Evolutionary conservation across 2,329 filamentous ascomycete species (phyloP), one percentile per base, ranked within the genome.

Genomic region (Fusarium hostae): DNA sequence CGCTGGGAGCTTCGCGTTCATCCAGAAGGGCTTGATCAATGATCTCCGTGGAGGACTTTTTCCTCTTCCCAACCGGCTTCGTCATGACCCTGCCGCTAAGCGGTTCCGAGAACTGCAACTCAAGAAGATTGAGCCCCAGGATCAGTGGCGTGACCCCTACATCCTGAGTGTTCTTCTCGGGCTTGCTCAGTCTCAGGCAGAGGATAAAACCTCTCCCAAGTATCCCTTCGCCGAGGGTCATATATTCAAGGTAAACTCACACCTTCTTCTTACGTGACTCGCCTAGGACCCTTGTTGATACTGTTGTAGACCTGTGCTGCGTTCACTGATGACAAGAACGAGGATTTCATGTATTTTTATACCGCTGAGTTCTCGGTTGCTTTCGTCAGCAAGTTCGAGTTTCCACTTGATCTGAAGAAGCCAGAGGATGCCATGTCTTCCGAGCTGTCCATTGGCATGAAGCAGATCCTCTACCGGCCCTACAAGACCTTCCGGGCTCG

Each of bases 351-450:
- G 73, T 63, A 56, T n/a, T 74, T 77, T 9, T 77, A 77, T 41
- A 37, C 50, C 4, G 73, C 73, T 20, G 30, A 24, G 18, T 65
- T 77, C 22, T 67, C 70, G 1, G 22, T 63, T 18, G 39, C 63
- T 6, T 77, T 75, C 22, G 59, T 77, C 4, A 60, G 59, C 34
- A 76, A 76, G n/a, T 76, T 77, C 20, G 70, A 74, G 43, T 76
- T 64, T 28, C 75, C 75, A 16, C 44, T 63, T 10, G n/a, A 40
- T 7, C 48, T 68, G 9, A 32, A 68, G 13, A 61, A 55, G 28
- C 50, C 59, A 15, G n/a, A 50, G 6, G 40, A 43, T 2, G 26
- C 52, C 1, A 50, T 72, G 16, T 50, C 40, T 1, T 47, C 43
- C 9, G 57, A 45, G 15, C 45, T 76, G 34, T n/a, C 40, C 7